phyloP scores from a whole-genome alignment of 1,284 basidiomycete species.

The Cyathus pygmaeus region DNA sequence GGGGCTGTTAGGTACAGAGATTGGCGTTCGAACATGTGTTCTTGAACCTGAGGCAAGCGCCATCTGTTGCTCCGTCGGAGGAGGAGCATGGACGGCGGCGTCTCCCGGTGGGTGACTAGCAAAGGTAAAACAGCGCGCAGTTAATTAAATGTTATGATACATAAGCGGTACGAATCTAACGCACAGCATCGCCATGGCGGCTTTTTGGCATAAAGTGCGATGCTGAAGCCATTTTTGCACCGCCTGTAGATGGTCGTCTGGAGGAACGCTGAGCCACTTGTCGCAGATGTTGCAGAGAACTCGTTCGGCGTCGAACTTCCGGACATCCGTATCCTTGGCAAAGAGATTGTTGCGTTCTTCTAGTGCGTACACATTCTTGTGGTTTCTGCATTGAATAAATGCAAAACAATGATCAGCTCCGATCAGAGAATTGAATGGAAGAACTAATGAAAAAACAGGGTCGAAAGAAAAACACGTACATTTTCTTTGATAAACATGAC shows the following conservation, averaged over 20 bases:
- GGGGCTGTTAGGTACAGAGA: conserved; percentile 14
- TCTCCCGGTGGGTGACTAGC: background rate
- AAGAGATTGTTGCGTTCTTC: conserved; percentile 69
- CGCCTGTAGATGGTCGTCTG: conserved; percentile 62
- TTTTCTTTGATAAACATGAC: conserved; percentile 78
- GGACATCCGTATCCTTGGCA: conserved; percentile 69
- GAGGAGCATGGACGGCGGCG: conserved; percentile 1
- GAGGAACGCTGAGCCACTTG: conserved; percentile 65
- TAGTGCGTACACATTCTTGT: conserved; percentile 62
- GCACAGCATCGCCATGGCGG: conserved; percentile 5
- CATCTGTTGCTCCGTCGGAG: conserved; percentile 10
- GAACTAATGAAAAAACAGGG: background rate
- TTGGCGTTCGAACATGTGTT: conserved; percentile 5
- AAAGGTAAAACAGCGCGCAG: too few species aligned
- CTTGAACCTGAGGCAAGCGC: conserved; percentile 9
- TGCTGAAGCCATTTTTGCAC: conserved; percentile 66
- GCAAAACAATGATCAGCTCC: background rate
- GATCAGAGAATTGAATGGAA: conserved; percentile 4
- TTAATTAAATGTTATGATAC: too few species aligned
- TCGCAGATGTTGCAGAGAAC: conserved; percentile 75
- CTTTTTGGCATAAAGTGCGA: conserved; percentile 56
- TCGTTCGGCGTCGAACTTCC: conserved; percentile 76
- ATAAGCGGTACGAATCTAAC: background rate
- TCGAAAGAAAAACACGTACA: conserved; percentile 46
- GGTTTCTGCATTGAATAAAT: conserved; percentile 43